Evolutionary conservation across 352 stramenopile genomes (phyloP), one percentile per base, ranked within the genome.

Genomic region (Pythium brassicae): DNA sequence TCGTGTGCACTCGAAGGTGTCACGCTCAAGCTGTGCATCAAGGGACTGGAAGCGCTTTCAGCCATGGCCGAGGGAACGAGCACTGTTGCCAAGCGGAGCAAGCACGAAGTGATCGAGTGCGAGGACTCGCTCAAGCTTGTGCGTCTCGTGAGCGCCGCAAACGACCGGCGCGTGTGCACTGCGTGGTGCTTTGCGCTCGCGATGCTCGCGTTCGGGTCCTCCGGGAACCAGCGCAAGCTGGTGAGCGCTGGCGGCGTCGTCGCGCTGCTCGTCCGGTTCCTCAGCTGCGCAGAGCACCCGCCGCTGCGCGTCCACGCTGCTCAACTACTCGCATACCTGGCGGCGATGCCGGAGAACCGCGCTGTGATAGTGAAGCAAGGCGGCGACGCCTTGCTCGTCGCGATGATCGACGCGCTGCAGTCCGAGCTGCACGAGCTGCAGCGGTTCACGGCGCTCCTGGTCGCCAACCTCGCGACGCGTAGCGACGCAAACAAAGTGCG

Each of bases 401-500:
- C 61, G 0, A 59, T 86, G 4, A 70, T 83, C 20, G 46, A 53
- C 10, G 65, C 63, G 15, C 49, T 90, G 4, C 74, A 87, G 29
- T 81, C 76, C 0, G 74, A 90, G 4, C 42, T 75, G 1, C 66
- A 74, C n/a, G 71, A 82, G 10, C 42, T 92, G 5, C 77, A 90
- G 48, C 69, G 78, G 2, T 90, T 81, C 47, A 44, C 62, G 5
- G 75, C 79, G 17, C 59, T 92, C 4, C 61, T 83, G 1, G 66
- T 90, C 5, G 76, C 79, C 0, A 70, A 90, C 44, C 56, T 85
- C 42, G 61, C 68, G 17, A 90, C 79, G 22, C 65, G 82, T n/a
- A 80, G 78, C 32, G 77, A 78, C 44, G 66, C 66, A 7, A 87
- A 87, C 60, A 89, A 89, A 52, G 51, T 88, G 0, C 62, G 65